Percentiles rank a stretch among this genome's conserved stretches.
phyloP scores from a whole-genome alignment of 306 rosid genomes.

The Quercus variabilis region DNA sequence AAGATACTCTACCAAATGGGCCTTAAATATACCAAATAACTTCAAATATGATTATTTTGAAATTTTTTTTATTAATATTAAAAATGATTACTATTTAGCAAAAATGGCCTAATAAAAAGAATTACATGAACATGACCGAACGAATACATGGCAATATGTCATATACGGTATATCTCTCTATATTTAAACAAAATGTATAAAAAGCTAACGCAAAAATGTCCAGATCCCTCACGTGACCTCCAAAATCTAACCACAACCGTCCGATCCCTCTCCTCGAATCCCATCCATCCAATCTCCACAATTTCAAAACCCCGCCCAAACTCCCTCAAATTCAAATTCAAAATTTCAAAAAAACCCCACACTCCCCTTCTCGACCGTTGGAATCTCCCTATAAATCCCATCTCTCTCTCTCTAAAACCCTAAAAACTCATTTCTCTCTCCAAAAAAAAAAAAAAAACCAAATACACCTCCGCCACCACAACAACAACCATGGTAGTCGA shows the following conservation, averaged over 20 bases:
- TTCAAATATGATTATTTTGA: too few species aligned
- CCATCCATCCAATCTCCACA: conserved; percentile 12
- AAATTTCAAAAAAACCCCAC: conserved; percentile 19
- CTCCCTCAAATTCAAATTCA: background rate
- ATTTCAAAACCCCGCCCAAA: conserved; percentile 37
- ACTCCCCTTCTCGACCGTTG: conserved; percentile 32
- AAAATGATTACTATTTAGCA: too few species aligned
- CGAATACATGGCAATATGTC: too few species aligned
- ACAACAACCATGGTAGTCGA: conserved; percentile 46
- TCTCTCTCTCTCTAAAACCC: background rate
- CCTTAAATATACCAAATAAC: too few species aligned
- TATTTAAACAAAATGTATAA: too few species aligned
- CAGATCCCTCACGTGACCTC: background rate
- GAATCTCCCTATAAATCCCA: background rate
- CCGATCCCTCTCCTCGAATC: background rate
- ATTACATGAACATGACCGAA: too few species aligned
- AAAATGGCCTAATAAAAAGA: too few species aligned
- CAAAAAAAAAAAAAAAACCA: background rate
- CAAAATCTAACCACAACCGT: conserved; percentile 3
- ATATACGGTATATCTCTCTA: too few species aligned
- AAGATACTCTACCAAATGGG: too few species aligned
- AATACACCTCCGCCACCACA: background rate
- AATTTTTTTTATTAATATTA: too few species aligned
- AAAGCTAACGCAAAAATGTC: too few species aligned
- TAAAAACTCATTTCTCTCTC: conserved; percentile 18